These are phyloP conservation scores for Hymenoscyphus fraxineus DNA, from an alignment of 2,329 filamentous ascomycete genomes.

Conservation along the genomic window DNA sequence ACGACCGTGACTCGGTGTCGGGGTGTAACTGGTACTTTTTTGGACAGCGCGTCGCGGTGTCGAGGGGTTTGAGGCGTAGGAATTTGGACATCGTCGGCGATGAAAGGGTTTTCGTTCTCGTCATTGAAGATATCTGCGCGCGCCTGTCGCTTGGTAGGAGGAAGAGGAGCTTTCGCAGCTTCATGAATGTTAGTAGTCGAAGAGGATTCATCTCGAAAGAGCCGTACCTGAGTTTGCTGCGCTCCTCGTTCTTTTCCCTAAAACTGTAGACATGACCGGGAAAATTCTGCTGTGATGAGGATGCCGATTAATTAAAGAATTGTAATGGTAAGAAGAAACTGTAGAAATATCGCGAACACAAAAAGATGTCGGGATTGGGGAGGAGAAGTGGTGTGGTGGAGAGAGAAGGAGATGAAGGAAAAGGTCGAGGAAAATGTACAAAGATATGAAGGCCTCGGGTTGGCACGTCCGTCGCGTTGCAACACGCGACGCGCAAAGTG, in stretches of 20 bases:
- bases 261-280: conserved; percentile 36
- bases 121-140: conserved; percentile 49
- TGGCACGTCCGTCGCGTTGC: not conserved
- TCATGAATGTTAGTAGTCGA: conserved; percentile 14
- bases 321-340: conserved; percentile 1
- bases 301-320: not conserved
- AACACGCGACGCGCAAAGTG: not conserved
- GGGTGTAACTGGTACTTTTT: conserved; percentile 70
- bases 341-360: conserved; percentile 1
- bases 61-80: conserved; percentile 71
- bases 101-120: conserved; percentile 63
- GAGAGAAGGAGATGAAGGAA: not conserved
- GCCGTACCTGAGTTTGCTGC: conserved; percentile 37
- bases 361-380: not conserved
- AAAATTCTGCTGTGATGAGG: conserved; percentile 16
- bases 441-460: not conserved
- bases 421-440: not conserved
- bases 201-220: conserved; percentile 12
- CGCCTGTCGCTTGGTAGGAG: conserved; percentile 44
- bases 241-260: conserved; percentile 46
- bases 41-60: conserved; percentile 72
- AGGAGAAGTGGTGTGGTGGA: not conserved
- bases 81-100: conserved; percentile 47
- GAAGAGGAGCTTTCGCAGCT: conserved; percentile 26
- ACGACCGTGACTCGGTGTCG: conserved; percentile 77